Evolutionary conservation across 176 grass and related monocot genomes (phyloP).

Genomic region (Tillandsia leiboldiana): DNA sequence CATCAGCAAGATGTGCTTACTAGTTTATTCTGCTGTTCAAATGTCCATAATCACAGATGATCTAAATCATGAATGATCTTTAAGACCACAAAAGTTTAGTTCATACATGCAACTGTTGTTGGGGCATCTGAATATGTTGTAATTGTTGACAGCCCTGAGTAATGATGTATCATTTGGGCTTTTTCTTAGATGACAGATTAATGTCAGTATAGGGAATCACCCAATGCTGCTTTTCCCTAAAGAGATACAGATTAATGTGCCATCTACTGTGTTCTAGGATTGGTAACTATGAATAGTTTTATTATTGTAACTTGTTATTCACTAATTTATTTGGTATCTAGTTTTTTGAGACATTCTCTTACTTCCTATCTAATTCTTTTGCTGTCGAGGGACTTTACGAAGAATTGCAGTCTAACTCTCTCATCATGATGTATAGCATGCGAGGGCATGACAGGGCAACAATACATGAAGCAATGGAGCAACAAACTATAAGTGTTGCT

Average conservation of each 20-base stretch:
- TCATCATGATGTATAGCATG: constrained; percentile 51
- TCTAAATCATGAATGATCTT: neutral
- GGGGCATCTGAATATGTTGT: neutral
- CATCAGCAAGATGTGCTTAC: too few relatives aligned
- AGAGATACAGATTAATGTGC: neutral
- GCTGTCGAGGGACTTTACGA: neutral
- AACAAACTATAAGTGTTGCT: constrained; percentile 93
- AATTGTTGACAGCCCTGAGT: neutral
- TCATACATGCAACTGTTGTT: neutral
- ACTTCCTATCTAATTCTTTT: too few relatives aligned
- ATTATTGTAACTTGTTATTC: neutral
- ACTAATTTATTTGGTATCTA: neutral
- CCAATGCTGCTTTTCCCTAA: too few relatives aligned
- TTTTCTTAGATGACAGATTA: neutral
- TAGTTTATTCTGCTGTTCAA: too few relatives aligned
- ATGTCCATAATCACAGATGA: too few relatives aligned
- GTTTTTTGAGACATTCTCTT: constrained; percentile 5
- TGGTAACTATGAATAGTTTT: neutral
- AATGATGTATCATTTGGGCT: neutral
- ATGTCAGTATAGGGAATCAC: neutral
- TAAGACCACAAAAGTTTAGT: neutral
- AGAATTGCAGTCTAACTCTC: constrained; percentile 9
- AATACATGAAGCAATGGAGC: constrained; percentile 99
- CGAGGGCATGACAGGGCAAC: constrained; percentile 90
- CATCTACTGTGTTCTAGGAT: neutral